Evolutionary conservation across 2,329 filamentous ascomycete genomes (phyloP), one percentile per base, ranked within the genome.

Genomic region (Lecanicillium sp.): DNA sequence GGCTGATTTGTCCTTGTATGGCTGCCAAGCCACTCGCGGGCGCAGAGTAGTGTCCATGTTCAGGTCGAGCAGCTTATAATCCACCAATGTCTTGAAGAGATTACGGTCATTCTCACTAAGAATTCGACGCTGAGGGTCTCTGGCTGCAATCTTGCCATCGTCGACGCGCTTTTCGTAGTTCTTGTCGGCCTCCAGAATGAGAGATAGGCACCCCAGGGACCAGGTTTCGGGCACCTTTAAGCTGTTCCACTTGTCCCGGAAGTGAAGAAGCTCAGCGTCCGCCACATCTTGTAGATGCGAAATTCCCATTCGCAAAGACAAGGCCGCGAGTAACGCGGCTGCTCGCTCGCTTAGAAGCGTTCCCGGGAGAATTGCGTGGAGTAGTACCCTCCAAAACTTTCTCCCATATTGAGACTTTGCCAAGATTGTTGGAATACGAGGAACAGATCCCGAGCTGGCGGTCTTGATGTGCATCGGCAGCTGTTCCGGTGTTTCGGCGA

Each of bases 211-310:
- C 40, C 55, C 61, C 7, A 61, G 41, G 33, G 64, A 71, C 68
- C 69, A 74, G 8, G 61, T 73, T 47, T 74, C 70, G 1, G 68
- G 67, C 7, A 65, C 57, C 3, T 68, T 60, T 4, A 69, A 44
- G 9, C 59, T 64, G 40, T 69, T 72, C 69, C 70, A 74, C 18
- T 59, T 59, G 18, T 56, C 51, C 4, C 58, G 57, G 49, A 61
- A 69, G 3, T 47, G 51, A 4, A 66, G 36, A 34, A 74, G 57
- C 40, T 69, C 64, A 3, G 50, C 46, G 25, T 64, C 61, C 1
- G 69, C 70, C 1, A 50, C 57, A 2, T 58, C 52, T 7, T 58
- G 52, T 2, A 73, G 49, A 0, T 61, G 61, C 18, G 52, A 52
- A 11, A 74, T 60, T 0, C 69, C 69, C 53, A 73, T 66, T 4